Percentiles rank a stretch among this genome's conserved stretches.
Evolutionary conservation across 352 stramenopile species (phyloP).

Genomic region (Phytophthora sojae): DNA sequence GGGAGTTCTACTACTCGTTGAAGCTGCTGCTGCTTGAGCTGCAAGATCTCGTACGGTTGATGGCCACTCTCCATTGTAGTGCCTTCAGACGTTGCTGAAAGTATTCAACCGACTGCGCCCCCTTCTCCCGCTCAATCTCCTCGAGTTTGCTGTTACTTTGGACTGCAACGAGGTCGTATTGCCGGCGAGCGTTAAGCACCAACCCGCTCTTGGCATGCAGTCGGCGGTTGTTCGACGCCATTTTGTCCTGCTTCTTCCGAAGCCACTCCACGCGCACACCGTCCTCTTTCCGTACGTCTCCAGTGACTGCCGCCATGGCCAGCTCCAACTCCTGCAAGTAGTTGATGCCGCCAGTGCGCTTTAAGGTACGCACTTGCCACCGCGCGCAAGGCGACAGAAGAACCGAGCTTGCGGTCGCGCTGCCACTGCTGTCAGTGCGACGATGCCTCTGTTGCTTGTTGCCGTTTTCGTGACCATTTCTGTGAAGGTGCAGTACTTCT

Average conservation of each 20-base stretch:
- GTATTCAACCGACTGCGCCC: conserved; percentile 47
- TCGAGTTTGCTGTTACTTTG: conserved; percentile 62
- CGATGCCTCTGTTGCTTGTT: conserved; percentile 16
- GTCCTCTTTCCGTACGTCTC: conserved; percentile 31
- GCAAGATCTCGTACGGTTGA: conserved; percentile 23
- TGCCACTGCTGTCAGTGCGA: not conserved
- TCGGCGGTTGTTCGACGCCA: conserved; percentile 36
- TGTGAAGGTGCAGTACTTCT: conserved; percentile 7
- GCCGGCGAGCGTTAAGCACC: conserved; percentile 41
- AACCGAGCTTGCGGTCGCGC: conserved; percentile 4
- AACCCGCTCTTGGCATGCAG: conserved; percentile 39
- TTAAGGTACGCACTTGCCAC: conserved; percentile 69
- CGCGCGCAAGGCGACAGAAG: conserved; percentile 24
- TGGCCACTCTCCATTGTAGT: conserved; percentile 15
- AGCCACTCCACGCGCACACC: conserved; percentile 56
- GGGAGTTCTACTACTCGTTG: conserved; percentile 29
- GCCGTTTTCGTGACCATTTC: not conserved
- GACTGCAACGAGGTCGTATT: conserved; percentile 55
- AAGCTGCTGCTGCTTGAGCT: conserved; percentile 33
- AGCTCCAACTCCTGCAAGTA: conserved; percentile 37
- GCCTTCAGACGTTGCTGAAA: conserved; percentile 49
- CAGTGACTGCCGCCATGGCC: conserved; percentile 26
- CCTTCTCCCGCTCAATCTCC: conserved; percentile 65
- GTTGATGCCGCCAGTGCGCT: conserved; percentile 27
- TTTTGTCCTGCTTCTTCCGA: conserved; percentile 39